These are phyloP conservation scores for Nakataea oryzae DNA, from an alignment of 2,329 filamentous ascomycete species.

Conservation along the genomic window DNA sequence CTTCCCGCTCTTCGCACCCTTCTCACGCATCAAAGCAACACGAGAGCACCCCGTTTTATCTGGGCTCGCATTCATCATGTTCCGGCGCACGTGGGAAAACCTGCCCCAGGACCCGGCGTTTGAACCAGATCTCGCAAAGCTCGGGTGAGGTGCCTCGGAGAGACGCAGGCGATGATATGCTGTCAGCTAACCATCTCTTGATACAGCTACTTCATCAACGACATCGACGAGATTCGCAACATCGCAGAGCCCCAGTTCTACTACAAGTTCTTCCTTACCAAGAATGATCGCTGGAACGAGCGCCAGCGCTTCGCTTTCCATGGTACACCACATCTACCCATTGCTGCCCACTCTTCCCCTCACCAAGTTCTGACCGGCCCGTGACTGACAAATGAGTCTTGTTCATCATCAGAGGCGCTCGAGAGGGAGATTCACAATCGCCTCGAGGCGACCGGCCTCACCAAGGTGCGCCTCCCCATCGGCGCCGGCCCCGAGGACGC, in stretches of 20 bases:
- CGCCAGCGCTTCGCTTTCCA: constrained; percentile 67
- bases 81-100: constrained; percentile 55
- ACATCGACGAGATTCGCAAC: constrained; percentile 62
- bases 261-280: constrained; percentile 65
- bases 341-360: background rate
- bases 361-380: background rate
- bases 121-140: constrained; percentile 50
- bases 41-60: background rate
- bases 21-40: background rate
- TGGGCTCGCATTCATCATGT: constrained; percentile 46
- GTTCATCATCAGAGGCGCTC: constrained; percentile 41
- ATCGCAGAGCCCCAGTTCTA: constrained; percentile 56
- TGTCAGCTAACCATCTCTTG: background rate
- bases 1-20: background rate
- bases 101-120: constrained; percentile 64
- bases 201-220: constrained; percentile 66
- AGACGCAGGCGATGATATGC: background rate
- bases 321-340: constrained; percentile 33
- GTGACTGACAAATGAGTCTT: background rate
- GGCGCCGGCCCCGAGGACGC: constrained; percentile 33
- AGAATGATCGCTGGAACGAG: constrained; percentile 68
- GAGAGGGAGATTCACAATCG: constrained; percentile 50
- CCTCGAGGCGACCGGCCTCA: constrained; percentile 49
- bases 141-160: constrained; percentile 49
- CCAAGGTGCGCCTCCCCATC: constrained; percentile 51